Percentiles rank a stretch among this genome's conserved stretches.
These are phyloP conservation scores for Coemansia sp. DNA, from an alignment of 371 early-diverging fungal genomes.

Conservation along the genomic window DNA sequence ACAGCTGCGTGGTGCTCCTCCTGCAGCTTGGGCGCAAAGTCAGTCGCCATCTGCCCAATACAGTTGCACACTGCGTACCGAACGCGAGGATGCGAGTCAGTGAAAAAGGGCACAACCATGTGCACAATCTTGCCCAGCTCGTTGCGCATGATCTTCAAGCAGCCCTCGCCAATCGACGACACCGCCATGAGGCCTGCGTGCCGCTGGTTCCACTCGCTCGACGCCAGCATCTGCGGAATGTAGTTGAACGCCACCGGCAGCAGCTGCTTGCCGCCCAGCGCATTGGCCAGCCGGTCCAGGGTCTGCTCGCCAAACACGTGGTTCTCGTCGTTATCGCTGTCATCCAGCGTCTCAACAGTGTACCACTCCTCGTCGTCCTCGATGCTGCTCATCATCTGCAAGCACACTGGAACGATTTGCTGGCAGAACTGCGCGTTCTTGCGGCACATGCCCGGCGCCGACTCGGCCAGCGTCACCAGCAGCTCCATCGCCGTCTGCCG, in stretches of 20 bases:
- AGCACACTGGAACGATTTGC: slow-evolving; percentile 75
- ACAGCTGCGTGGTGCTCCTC: slow-evolving; percentile 74
- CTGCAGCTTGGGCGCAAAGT: slow-evolving; percentile 88
- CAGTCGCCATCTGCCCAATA: slow-evolving; percentile 95
- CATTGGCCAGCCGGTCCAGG: slow-evolving; percentile 89
- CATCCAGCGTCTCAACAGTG: slow-evolving; percentile 81
- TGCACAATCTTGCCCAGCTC: slow-evolving; percentile 83
- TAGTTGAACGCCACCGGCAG: slow-evolving; percentile 84
- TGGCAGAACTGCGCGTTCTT: slow-evolving; percentile 76
- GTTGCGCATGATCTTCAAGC: slow-evolving; percentile 85
- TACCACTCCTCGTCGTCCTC: slow-evolving; percentile 84
- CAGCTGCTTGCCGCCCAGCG: slow-evolving; percentile 85
- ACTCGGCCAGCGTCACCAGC: slow-evolving; percentile 84
- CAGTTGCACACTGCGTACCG: slow-evolving; percentile 95
- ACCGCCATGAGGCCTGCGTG: slow-evolving; percentile 94
- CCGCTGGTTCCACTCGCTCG: slow-evolving; percentile 87
- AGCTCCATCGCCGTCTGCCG: slow-evolving; percentile 89
- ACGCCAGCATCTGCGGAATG: slow-evolving; percentile 86
- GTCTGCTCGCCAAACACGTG: slow-evolving; percentile 91
- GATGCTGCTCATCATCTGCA: slow-evolving; percentile 91
- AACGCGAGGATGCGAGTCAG: slow-evolving; percentile 94
- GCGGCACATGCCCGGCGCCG: slow-evolving; percentile 79
- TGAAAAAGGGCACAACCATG: slow-evolving; percentile 78
- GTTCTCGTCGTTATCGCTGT: slow-evolving; percentile 84
- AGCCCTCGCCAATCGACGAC: slow-evolving; percentile 95